Evolutionary conservation across 2,329 filamentous ascomycete genomes (phyloP).

Genomic region (Trichoderma hamatum): DNA sequence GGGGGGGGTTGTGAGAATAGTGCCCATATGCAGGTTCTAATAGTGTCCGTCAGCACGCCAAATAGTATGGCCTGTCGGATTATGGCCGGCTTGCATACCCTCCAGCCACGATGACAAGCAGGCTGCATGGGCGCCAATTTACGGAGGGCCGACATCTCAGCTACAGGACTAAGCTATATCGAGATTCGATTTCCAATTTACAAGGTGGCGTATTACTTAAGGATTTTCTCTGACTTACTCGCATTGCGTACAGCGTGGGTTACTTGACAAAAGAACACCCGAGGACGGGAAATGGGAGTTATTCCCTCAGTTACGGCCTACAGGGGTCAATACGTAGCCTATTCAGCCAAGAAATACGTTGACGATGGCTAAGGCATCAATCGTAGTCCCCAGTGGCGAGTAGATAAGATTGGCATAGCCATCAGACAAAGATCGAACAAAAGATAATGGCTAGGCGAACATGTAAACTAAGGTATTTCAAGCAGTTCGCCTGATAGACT

Average conservation of each 20-base stretch:
- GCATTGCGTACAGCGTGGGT: background rate
- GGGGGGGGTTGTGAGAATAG: background rate
- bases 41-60: background rate
- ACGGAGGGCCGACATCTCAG: slow-evolving; percentile 3
- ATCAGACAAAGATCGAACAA: background rate
- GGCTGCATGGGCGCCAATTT: slow-evolving; percentile 8
- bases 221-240: background rate
- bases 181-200: slow-evolving; percentile 6
- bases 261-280: background rate
- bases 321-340: background rate
- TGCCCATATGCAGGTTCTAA: background rate
- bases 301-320: background rate
- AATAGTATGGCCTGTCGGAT: slow-evolving; percentile 4
- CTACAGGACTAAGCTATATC: slow-evolving; percentile 6
- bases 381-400: background rate
- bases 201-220: background rate
- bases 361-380: background rate
- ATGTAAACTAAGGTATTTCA: background rate
- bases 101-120: slow-evolving; percentile 7
- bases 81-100: slow-evolving; percentile 9
- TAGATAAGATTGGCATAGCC: background rate
- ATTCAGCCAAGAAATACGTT: background rate
- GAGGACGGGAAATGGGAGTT: background rate
- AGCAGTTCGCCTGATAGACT: background rate
- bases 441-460: background rate